These are phyloP conservation scores for Trematosphaeria pertusa DNA, from an alignment of 2,329 filamentous ascomycete genomes.

Conservation along the genomic window DNA sequence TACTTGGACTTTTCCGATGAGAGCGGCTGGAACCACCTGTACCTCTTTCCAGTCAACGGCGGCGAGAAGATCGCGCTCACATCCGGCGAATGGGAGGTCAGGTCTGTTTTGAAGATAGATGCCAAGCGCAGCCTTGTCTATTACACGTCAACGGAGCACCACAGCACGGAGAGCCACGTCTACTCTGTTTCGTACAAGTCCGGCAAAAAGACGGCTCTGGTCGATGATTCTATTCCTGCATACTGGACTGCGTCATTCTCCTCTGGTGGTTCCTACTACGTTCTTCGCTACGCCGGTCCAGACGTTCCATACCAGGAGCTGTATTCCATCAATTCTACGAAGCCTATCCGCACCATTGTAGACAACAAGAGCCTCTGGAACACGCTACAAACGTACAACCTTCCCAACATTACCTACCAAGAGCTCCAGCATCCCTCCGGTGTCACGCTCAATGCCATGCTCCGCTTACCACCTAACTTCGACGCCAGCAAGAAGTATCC, in stretches of 20 bases:
- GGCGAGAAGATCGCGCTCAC: constrained; percentile 66
- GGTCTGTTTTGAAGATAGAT: constrained; percentile 66
- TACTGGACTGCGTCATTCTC: constrained; percentile 73
- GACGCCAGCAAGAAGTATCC: constrained; percentile 69
- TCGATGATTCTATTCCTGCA: constrained; percentile 65
- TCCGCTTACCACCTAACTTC: constrained; percentile 70
- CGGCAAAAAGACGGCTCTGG: constrained; percentile 63
- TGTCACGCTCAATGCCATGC: constrained; percentile 68
- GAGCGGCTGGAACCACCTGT: constrained; percentile 70
- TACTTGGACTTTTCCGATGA: constrained; percentile 73
- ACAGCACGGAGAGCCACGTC: constrained; percentile 71
- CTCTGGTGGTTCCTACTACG: constrained; percentile 67
- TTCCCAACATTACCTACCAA: constrained; percentile 70
- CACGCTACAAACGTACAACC: constrained; percentile 64
- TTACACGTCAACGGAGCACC: constrained; percentile 69
- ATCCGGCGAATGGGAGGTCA: constrained; percentile 70
- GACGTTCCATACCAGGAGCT: constrained; percentile 74
- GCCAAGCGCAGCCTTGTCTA: constrained; percentile 63
- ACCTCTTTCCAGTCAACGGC: constrained; percentile 66
- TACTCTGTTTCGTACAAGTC: constrained; percentile 69
- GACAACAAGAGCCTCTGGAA: constrained; percentile 65
- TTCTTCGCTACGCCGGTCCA: constrained; percentile 69
- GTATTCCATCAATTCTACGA: constrained; percentile 63
- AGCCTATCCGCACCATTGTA: constrained; percentile 64
- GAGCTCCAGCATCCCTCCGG: constrained; percentile 68